Percentiles rank a stretch among this genome's conserved stretches.
phyloP scores from a whole-genome alignment of 305 asterid genomes.

The Fraxinus platypoda region DNA sequence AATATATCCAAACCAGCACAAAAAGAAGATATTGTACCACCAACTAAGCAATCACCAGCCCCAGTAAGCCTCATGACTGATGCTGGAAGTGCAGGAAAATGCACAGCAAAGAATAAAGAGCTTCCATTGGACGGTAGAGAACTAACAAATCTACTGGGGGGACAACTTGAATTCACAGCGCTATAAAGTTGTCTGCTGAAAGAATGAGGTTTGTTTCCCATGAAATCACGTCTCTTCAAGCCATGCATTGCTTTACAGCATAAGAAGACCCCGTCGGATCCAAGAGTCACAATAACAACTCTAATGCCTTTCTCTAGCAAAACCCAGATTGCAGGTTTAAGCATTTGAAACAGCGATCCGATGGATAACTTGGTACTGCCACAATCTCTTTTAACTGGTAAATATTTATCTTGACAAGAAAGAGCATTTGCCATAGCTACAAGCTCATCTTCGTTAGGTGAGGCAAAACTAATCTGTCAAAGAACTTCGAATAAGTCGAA shows the following conservation, averaged over 20 bases:
- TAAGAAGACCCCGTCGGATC: constrained; percentile 68
- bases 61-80: constrained; percentile 75
- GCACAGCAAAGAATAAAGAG: constrained; percentile 41
- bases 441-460: constrained; percentile 94
- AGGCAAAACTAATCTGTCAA: constrained; percentile 64
- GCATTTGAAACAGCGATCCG: constrained; percentile 52
- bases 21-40: constrained; percentile 65
- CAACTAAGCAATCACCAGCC: constrained; percentile 94
- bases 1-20: constrained; percentile 76
- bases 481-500: constrained; percentile 14
- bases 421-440: constrained; percentile 88
- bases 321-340: constrained; percentile 69
- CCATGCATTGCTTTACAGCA: constrained; percentile 52
- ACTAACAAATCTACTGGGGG: constrained; percentile 32
- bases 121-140: constrained; percentile 31
- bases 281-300: constrained; percentile 76
- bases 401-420: constrained; percentile 42
- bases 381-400: constrained; percentile 39
- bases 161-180: constrained; percentile 49
- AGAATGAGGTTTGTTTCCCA: constrained; percentile 29
- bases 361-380: constrained; percentile 24
- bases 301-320: constrained; percentile 71
- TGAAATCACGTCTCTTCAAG: constrained; percentile 25
- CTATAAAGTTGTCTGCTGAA: constrained; percentile 46
- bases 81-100: constrained; percentile 78